Percentiles rank a stretch among this genome's conserved stretches.
Evolutionary conservation across 139 green algal genomes (phyloP).

Genomic region (Haematococcus sp.): DNA sequence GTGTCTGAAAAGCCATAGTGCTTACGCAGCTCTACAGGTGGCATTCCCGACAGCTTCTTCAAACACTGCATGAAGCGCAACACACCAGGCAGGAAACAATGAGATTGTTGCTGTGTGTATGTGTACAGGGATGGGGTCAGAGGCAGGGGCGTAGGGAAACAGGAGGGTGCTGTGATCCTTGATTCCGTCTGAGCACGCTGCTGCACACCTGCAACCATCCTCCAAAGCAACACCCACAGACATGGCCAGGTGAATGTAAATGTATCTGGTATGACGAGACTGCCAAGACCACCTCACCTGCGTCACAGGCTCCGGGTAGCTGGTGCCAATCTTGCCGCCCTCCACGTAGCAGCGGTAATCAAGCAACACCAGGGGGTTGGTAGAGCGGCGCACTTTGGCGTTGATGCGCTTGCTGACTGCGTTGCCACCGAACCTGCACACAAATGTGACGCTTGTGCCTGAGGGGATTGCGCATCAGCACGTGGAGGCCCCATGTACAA

Average conservation of each 20-base stretch:
- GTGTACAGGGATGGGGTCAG: not conserved
- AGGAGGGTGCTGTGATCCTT: not conserved
- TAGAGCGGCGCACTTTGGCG: not conserved
- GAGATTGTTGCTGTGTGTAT: not conserved
- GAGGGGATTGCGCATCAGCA: not conserved
- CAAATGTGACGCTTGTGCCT: too few species aligned
- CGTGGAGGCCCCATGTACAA: not conserved
- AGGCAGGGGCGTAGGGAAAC: too few species aligned
- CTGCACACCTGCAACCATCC: not conserved
- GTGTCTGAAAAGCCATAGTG: constrained; percentile 36
- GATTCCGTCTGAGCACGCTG: not conserved
- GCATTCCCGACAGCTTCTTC: constrained; percentile 29
- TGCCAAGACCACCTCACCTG: too few species aligned
- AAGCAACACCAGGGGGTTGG: constrained; percentile 44
- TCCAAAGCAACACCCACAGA: not conserved
- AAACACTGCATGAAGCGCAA: constrained; percentile 27
- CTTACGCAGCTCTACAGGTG: constrained; percentile 8
- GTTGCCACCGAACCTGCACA: constrained; percentile 34
- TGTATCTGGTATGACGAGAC: too few species aligned
- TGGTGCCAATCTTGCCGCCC: constrained; percentile 31
- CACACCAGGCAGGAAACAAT: not conserved
- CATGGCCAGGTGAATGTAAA: not conserved
- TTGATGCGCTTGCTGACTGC: constrained; percentile 22
- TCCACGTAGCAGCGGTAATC: constrained; percentile 53
- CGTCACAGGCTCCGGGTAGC: constrained; percentile 30